Evolutionary conservation across 768 basidiomycete species (phyloP).

Genomic region (Xerocomus brunneocitrinus): DNA sequence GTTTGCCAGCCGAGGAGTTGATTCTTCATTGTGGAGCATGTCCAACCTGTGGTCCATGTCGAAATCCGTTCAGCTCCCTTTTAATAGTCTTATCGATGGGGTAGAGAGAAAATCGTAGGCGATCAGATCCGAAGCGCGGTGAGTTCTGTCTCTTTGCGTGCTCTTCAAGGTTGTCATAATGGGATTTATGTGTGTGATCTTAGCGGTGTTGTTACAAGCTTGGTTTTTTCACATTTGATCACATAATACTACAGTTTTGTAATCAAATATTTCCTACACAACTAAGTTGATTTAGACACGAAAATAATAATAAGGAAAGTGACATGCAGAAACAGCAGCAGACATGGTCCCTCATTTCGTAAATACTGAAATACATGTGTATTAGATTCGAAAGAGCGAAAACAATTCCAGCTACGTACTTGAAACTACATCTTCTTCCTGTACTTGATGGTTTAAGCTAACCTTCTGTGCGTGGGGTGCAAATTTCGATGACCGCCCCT

Average conservation of each 20-base stretch:
- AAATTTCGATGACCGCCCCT: conserved; percentile 95
- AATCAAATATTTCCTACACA: background rate
- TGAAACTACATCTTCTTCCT: conserved; percentile 86
- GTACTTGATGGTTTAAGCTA: conserved; percentile 75
- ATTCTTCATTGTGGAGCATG: background rate
- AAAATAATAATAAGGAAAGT: background rate
- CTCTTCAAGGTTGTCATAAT: too few species aligned
- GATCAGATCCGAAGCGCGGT: background rate
- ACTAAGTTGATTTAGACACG: too few species aligned
- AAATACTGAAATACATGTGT: conserved; percentile 20
- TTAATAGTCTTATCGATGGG: background rate
- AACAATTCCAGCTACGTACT: conserved; percentile 46
- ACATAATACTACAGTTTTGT: background rate
- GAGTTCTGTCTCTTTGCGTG: too few species aligned
- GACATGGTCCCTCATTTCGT: conserved; percentile 21
- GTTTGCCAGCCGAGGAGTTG: background rate
- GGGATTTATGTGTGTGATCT: too few species aligned
- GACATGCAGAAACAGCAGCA: background rate
- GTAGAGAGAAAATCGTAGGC: background rate
- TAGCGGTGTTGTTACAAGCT: too few species aligned
- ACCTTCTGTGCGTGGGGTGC: conserved; percentile 93
- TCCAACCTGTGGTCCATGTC: background rate
- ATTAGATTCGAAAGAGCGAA: background rate
- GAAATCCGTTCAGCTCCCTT: too few species aligned
- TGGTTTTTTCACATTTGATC: too few species aligned